Base-by-base conservation (phyloP, 2,329 filamentous ascomycete species). In the Cordyceps javanica region DNA sequence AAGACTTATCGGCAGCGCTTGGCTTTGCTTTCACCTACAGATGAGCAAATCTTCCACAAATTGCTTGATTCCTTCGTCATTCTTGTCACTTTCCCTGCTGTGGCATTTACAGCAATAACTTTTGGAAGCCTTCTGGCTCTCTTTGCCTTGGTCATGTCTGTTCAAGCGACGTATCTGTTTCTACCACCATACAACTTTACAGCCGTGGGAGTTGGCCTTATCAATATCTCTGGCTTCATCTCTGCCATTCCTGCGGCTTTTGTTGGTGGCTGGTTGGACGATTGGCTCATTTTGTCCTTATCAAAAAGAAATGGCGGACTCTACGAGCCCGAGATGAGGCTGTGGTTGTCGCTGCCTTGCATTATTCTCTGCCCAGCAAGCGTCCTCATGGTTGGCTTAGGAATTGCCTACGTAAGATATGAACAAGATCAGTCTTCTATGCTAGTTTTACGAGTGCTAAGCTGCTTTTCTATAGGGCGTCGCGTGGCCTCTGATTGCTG, bases 1-100 rank as follows among this genome's bases (percentile, higher is more conserved):
- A 79, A 78, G 53, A 70, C 74, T 0, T 79, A 78, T 60, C 64
- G 66, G 55, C 66, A 78, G 61, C 69, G 71, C 11, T 63, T 81
- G n/a, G 65, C 71, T 1, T 58, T 75, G 1, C 66, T 66, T 34
- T 70, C 70, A 6, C 67, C 42, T 8, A 59, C 46, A 9, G 19
- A 41, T 6, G 57, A 39, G 11, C 38, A 16, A 2, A 13, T 75
- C 57, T 59, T 68, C 9, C 66, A 67, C 3, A 71, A 73, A 55
- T 63, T 64, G 11, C 72, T 67, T 54, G 70, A 75, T 41, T 71
- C 73, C 1, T 65, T 74, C 55, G 49, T 71, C 7, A 64, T 73
- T 2, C 60, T 76, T 13, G 63, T 64, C 59, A 68, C 67, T 0
- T 69, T 76, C 34, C 73, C 75, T 1, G 73, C 71, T 3, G 71